A percentile compares a stretch with the other conserved stretches of the same genome.
Conservation (phyloP, 129 eudicot genomes). For the Pittosporum tobira region DNA sequence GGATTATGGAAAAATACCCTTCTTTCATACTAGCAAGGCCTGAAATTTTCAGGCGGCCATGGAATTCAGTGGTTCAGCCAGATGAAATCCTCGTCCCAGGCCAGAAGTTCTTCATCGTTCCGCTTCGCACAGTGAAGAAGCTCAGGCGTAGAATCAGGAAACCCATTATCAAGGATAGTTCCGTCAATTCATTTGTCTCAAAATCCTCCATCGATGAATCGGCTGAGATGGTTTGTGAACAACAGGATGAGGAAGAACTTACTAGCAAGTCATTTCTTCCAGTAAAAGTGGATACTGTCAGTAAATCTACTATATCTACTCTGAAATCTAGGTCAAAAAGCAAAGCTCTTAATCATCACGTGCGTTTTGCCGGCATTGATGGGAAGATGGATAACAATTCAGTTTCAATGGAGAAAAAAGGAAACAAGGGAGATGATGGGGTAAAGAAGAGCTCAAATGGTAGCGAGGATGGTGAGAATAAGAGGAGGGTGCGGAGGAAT, state of each 20-base stretch:
- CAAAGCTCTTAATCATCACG: conserved; percentile 23
- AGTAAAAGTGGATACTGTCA: background rate
- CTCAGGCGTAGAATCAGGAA: conserved; percentile 37
- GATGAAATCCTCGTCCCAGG: conserved; percentile 71
- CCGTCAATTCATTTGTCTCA: background rate
- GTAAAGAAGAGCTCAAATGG: conserved; percentile 10
- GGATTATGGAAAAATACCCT: conserved; percentile 54
- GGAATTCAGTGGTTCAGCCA: conserved; percentile 47
- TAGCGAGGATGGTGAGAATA: conserved; percentile 4
- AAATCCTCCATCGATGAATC: conserved; percentile 10
- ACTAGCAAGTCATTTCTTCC: conserved; percentile 13
- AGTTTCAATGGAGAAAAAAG: conserved; percentile 2
- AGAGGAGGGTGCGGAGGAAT: conserved; percentile 24
- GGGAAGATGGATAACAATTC: conserved; percentile 16
- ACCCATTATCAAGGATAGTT: conserved; percentile 1
- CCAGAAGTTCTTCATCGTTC: conserved; percentile 50
- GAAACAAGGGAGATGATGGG: background rate
- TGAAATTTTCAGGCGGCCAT: conserved; percentile 52
- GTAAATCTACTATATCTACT: background rate
- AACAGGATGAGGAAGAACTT: conserved; percentile 1
- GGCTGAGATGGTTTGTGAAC: conserved; percentile 11
- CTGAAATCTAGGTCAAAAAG: conserved; percentile 12
- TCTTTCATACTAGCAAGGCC: conserved; percentile 43
- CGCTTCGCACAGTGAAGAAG: conserved; percentile 36
- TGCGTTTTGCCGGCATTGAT: conserved; percentile 31